Evolutionary conservation across 768 basidiomycete species (phyloP), one percentile per base, ranked within the genome.

Genomic region (Mycena floridula): DNA sequence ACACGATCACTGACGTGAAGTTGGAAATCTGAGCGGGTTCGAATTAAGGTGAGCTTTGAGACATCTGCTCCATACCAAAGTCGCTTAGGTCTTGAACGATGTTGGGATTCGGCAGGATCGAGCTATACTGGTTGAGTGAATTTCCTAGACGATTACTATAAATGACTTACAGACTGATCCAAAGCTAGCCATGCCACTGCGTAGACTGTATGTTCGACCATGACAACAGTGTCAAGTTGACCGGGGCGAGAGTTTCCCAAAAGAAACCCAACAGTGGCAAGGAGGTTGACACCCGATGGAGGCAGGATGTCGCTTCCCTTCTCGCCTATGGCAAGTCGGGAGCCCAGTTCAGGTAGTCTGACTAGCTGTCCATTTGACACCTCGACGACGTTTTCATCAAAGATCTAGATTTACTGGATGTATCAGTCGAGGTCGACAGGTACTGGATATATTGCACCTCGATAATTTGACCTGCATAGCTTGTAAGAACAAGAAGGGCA

Each of bases 101-200:
- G 61, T 49, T 78, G 72, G 7, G 85, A 81, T 20, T 73, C 66
- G 25, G 63, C 55, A 6, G 69, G 66, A 45, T 78, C 70, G n/a
- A 94, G 70, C 90, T 93, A 48, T 18, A 41, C 3, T 46, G 39
- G 35, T 37, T 30, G 44, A 21, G 43, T 55, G 37, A 50, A 41
- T 32, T 18, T 5, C 30, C 22, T 24, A 43, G 30, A 42, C 16
- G 27, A 11, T 18, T 42, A 2, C 25, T 30, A 25, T 22, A 35
- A 54, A 23, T 23, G 24, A 58, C 81, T 44, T 56, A 89, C 91
- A 43, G 77, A 74, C 69, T 95, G 92, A 50, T 90, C 92, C 43
- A 95, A 66, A 16, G 89, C 92, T 4, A 92, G 70, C 92, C 92
- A 95, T 39, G 82, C 76, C 37, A 95, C 67, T 12, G 85, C 88